A percentile compares a stretch with the other conserved stretches of the same genome.
phyloP scores from a whole-genome alignment of 2,329 filamentous ascomycete genomes.

The Fusarium acutatum region DNA sequence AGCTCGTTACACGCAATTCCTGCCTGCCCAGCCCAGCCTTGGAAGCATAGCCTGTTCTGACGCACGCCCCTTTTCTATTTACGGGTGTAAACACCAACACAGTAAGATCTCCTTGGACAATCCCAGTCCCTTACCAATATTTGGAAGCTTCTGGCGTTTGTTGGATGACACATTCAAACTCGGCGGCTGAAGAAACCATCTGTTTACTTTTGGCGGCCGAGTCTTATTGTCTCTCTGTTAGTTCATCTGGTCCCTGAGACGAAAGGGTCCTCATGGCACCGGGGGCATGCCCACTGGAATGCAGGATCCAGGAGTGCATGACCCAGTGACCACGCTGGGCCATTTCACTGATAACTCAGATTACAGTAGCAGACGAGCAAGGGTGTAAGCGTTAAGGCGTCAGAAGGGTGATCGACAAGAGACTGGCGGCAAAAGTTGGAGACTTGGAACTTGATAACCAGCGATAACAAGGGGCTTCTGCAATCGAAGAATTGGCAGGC shows the following conservation, averaged over 20 bases:
- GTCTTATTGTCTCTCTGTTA: background rate
- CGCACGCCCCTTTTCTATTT: conserved; percentile 35
- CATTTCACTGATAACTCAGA: conserved; percentile 32
- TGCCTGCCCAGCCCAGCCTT: conserved; percentile 9
- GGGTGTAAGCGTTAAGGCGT: conserved; percentile 13
- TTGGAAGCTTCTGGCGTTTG: conserved; percentile 26
- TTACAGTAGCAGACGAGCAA: conserved; percentile 23
- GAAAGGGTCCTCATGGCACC: conserved; percentile 3
- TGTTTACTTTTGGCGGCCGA: conserved; percentile 2
- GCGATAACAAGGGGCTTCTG: conserved; percentile 13
- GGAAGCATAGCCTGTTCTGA: conserved; percentile 26
- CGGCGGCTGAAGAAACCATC: conserved; percentile 23
- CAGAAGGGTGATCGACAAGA: conserved; percentile 25
- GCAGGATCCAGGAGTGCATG: conserved; percentile 43
- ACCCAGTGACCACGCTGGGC: conserved; percentile 8
- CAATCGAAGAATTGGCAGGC: conserved; percentile 22
- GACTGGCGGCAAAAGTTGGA: conserved; percentile 32
- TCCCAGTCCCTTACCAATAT: conserved; percentile 3
- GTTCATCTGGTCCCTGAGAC: conserved; percentile 26
- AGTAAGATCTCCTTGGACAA: conserved; percentile 2
- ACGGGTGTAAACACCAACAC: conserved; percentile 10
- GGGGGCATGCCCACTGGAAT: conserved; percentile 30
- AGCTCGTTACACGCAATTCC: conserved; percentile 12
- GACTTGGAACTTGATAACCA: conserved; percentile 28
- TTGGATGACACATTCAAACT: conserved; percentile 1